Evolutionary conservation across 306 rosid species (phyloP).

Genomic region (Canavalia ensiformis): DNA sequence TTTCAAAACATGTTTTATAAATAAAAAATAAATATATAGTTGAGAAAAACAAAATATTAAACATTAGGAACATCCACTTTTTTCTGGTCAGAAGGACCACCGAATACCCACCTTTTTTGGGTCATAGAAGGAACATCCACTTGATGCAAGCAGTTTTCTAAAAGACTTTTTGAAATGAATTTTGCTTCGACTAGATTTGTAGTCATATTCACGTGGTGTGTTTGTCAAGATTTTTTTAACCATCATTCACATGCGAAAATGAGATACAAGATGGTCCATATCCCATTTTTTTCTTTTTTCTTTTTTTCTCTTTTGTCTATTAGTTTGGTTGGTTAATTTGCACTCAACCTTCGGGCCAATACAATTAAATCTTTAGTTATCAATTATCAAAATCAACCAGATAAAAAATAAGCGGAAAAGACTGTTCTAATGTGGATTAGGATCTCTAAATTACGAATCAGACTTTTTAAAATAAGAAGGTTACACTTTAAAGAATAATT

Average conservation of each 20-base stretch:
- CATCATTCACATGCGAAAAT: neutral
- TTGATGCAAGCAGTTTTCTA: too few species aligned
- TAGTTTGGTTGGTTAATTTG: neutral
- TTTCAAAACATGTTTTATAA: too few species aligned
- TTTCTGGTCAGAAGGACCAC: too few species aligned
- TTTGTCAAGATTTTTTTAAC: neutral
- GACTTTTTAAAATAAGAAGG: too few species aligned
- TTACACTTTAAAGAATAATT: too few species aligned
- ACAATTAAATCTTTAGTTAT: neutral
- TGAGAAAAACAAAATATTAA: too few species aligned
- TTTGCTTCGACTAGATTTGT: too few species aligned
- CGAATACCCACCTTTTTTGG: too few species aligned
- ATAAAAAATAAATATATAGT: too few species aligned
- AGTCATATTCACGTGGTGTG: neutral
- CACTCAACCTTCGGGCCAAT: neutral
- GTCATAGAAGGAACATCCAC: too few species aligned
- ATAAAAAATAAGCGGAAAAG: neutral
- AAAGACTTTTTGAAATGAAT: too few species aligned
- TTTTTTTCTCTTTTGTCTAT: neutral
- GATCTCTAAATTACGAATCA: neutral
- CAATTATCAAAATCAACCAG: neutral
- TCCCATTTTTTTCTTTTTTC: neutral
- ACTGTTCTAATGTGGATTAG: neutral
- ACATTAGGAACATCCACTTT: too few species aligned
- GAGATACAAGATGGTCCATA: neutral